A percentile compares a stretch with the other conserved stretches of the same genome.
These are phyloP conservation scores for Dactylonectria estremocensis DNA, from an alignment of 2,329 filamentous ascomycete genomes.

Conservation along the genomic window DNA sequence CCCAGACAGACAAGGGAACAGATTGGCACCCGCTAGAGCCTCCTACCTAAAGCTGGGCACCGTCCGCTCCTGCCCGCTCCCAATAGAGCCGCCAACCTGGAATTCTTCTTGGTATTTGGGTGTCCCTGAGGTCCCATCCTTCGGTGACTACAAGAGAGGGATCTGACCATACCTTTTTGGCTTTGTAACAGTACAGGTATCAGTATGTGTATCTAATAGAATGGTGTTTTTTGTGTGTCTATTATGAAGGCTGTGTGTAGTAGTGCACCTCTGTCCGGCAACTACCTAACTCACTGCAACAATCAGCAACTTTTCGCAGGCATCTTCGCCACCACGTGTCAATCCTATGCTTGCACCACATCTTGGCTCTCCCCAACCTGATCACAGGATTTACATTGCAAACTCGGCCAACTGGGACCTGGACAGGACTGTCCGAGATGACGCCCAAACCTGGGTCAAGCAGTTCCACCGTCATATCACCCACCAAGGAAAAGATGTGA, in stretches of 20 bases:
- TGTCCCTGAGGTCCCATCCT: too few relatives aligned
- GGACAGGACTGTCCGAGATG: background rate
- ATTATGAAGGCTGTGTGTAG: too few relatives aligned
- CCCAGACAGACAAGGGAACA: background rate
- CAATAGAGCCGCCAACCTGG: background rate
- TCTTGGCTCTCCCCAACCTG: background rate
- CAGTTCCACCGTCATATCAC: background rate
- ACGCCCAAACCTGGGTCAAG: background rate
- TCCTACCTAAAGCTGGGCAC: background rate
- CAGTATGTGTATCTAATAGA: too few relatives aligned
- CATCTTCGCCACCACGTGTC: background rate
- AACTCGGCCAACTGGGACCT: background rate
- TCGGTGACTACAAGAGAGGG: too few relatives aligned
- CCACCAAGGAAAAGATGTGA: background rate
- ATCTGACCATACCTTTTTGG: too few relatives aligned
- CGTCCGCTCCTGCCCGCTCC: background rate
- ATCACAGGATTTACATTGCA: background rate
- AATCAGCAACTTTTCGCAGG: background rate
- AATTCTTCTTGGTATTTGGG: background rate
- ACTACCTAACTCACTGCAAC: background rate
- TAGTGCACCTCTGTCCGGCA: too few relatives aligned
- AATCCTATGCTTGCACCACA: background rate
- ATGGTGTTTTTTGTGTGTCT: too few relatives aligned
- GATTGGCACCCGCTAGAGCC: conserved; percentile 1
- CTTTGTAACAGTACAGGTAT: too few relatives aligned